Percentiles rank a stretch among this genome's conserved stretches.
These are phyloP conservation scores for Hypoxylon sp. DNA, from an alignment of 2,329 filamentous ascomycete genomes.

Conservation along the genomic window DNA sequence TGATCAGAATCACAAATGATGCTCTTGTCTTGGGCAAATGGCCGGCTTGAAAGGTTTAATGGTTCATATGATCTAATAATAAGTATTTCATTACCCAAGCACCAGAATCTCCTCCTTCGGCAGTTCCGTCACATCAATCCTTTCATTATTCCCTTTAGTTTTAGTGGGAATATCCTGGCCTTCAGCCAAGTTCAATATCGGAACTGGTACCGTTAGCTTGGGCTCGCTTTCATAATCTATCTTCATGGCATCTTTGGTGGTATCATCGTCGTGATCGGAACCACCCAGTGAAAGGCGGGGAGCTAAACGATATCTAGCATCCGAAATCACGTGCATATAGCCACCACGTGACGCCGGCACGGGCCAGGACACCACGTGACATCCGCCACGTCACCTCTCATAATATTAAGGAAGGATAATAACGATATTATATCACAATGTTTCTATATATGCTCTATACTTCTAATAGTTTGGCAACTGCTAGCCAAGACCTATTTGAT, in stretches of 20 bases:
- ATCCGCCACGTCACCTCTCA: too few relatives aligned
- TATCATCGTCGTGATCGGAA: neutral
- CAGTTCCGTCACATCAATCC: conserved; percentile 13
- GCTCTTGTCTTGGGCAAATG: neutral
- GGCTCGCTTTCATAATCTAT: neutral
- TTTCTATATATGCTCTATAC: too few relatives aligned
- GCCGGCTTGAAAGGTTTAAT: neutral
- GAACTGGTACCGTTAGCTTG: conserved; percentile 1
- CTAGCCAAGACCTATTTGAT: too few relatives aligned
- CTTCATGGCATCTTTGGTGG: neutral
- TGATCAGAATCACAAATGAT: conserved; percentile 7
- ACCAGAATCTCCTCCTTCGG: conserved; percentile 6
- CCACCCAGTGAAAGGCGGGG: too few relatives aligned
- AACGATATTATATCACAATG: too few relatives aligned
- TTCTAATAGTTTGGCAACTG: too few relatives aligned
- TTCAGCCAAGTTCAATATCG: conserved; percentile 22
- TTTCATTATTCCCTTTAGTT: neutral
- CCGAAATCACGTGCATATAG: too few relatives aligned
- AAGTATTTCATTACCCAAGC: neutral
- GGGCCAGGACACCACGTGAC: too few relatives aligned
- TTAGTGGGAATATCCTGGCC: neutral
- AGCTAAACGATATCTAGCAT: too few relatives aligned
- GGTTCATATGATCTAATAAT: neutral
- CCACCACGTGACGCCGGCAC: too few relatives aligned
- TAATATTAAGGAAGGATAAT: too few relatives aligned